Base-by-base conservation (phyloP, 345 rosid species). In the Euphorbia pulcherrima region DNA sequence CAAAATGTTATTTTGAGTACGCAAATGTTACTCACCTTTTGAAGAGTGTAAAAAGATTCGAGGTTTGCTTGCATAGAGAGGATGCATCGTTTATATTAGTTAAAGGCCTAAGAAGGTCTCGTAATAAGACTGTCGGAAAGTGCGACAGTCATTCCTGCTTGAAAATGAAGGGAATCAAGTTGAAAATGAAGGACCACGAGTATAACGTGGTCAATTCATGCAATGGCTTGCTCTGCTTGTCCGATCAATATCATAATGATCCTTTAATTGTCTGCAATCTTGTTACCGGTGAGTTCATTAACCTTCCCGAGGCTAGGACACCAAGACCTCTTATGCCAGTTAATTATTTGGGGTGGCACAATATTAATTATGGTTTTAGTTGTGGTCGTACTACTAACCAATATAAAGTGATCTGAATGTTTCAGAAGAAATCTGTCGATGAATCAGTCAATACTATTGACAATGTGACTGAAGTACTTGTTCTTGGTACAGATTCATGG, bases 121-220 rank as follows among this genome's bases (percentile, higher is more conserved):
- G 75, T 27, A 82, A 74, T 12, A 86, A 60, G 69, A 78, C 86
- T 37, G 83, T 83, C 90, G 0, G 90, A 82, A 12, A 86, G 70
- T 51, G 83, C 86, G 46, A 83, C 87, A 11, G 89, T 83, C 89
- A 85, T 85, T 70, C 89, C 89, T 58, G 85, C 89, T 14, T n/a
- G n/a, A n/a, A n/a, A n/a, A n/a, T n/a, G n/a, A n/a, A n/a, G n/a
- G n/a, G n/a, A n/a, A n/a, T n/a, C n/a, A n/a, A n/a, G n/a, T n/a
- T n/a, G n/a, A n/a, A n/a, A n/a, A n/a, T n/a, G n/a, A n/a, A n/a
- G n/a, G n/a, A n/a, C n/a, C n/a, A n/a, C n/a, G n/a, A n/a, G 37
- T 33, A 33, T 33, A 33, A 3, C 4, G 37, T 33, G 7, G 37
- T 33, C 7, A 33, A 33, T 33, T 33, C 37, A 7, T 6, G 50